A percentile compares a stretch with the other conserved stretches of the same genome.
Evolutionary conservation across 1,139 yeast genomes (phyloP).

Genomic region (Yamadazyma atlantica): DNA sequence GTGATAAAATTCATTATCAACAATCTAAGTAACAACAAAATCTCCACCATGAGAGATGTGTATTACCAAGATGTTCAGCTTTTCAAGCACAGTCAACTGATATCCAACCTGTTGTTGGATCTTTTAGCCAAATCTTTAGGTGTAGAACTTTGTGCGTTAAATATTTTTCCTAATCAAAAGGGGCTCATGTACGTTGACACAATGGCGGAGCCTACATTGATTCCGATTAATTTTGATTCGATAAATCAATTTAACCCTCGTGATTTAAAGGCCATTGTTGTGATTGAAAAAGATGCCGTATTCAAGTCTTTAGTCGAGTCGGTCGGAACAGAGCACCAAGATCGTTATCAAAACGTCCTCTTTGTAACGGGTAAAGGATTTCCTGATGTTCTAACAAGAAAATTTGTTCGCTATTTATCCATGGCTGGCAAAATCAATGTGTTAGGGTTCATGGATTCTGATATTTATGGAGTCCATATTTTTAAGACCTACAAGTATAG

Average conservation of each 20-base stretch:
- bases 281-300: constrained; percentile 69
- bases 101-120: constrained; percentile 43
- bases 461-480: constrained; percentile 70
- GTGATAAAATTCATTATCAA: constrained; percentile 4
- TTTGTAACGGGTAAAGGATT: constrained; percentile 68
- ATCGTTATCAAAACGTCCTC: constrained; percentile 20
- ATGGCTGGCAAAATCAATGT: constrained; percentile 31
- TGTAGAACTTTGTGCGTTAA: constrained; percentile 29
- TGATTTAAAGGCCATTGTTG: constrained; percentile 30
- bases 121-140: constrained; percentile 25
- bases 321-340: not conserved
- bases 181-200: constrained; percentile 51
- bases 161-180: constrained; percentile 60
- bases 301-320: constrained; percentile 32
- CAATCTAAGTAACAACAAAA: constrained; percentile 12
- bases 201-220: constrained; percentile 24
- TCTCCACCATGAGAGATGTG: constrained; percentile 59
- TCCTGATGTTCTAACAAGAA: constrained; percentile 43
- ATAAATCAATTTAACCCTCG: not conserved
- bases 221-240: constrained; percentile 20
- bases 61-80: constrained; percentile 63
- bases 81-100: constrained; percentile 44
- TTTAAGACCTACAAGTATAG: constrained; percentile 33
- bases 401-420: constrained; percentile 20
- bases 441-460: constrained; percentile 49